phyloP scores from a whole-genome alignment of 768 basidiomycete species.

The Phanerochaete sordida region DNA sequence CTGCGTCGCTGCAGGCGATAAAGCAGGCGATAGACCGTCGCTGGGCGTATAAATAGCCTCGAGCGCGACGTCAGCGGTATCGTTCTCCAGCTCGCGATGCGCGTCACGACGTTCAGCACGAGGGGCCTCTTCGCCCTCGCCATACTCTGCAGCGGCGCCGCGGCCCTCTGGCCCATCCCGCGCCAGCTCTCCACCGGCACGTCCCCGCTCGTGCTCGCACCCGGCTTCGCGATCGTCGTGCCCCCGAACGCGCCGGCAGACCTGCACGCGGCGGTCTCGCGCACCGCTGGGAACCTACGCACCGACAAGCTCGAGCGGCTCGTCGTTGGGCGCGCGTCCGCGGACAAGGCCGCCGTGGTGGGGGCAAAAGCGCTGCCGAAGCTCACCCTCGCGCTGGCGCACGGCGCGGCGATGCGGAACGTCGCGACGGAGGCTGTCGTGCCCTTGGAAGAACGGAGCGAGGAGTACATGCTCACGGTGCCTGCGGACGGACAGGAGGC shows the following conservation, averaged over 20 bases:
- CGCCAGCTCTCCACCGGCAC: slow-evolving; percentile 25
- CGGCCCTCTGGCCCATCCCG: slow-evolving; percentile 34
- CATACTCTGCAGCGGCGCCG: too few species aligned
- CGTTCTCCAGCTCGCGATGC: background rate
- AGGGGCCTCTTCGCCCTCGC: too few species aligned
- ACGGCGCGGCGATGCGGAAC: slow-evolving; percentile 25
- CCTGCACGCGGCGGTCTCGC: slow-evolving; percentile 49
- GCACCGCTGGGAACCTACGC: slow-evolving; percentile 39
- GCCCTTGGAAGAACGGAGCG: slow-evolving; percentile 45
- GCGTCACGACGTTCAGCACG: background rate
- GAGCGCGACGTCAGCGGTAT: background rate
- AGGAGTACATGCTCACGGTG: slow-evolving; percentile 55
- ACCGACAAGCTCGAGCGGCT: slow-evolving; percentile 58
- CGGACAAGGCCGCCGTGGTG: slow-evolving; percentile 35
- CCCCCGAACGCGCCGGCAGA: slow-evolving; percentile 43
- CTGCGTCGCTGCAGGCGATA: background rate
- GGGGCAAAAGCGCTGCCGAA: slow-evolving; percentile 37
- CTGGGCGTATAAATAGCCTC: background rate
- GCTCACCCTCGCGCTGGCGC: slow-evolving; percentile 39
- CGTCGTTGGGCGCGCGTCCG: slow-evolving; percentile 51
- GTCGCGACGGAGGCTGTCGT: slow-evolving; percentile 51
- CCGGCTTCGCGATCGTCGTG: slow-evolving; percentile 47
- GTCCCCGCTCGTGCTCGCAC: slow-evolving; percentile 33
- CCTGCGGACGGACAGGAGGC: slow-evolving; percentile 51
- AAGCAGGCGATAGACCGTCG: background rate